A percentile compares a stretch with the other conserved stretches of the same genome.
Evolutionary conservation across 2,329 filamentous ascomycete genomes (phyloP).

Genomic region (Neonectria coccinea): DNA sequence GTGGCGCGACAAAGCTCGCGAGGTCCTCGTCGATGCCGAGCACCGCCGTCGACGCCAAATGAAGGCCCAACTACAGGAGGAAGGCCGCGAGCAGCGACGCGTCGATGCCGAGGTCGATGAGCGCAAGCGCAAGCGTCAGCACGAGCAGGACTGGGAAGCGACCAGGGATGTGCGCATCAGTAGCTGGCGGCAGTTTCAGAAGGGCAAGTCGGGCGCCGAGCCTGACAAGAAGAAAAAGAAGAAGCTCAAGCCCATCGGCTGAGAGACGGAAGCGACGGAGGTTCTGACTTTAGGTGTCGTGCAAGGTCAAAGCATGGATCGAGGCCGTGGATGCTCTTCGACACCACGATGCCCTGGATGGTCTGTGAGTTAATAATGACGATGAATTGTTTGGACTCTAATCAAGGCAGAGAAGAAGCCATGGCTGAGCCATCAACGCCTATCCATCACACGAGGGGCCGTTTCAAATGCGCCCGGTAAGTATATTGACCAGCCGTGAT

Average conservation of each 20-base stretch:
- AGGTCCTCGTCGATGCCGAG: constrained; percentile 94
- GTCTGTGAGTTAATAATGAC: constrained; percentile 50
- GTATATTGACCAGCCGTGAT: constrained; percentile 27
- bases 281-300: constrained; percentile 18
- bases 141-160: constrained; percentile 95
- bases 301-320: constrained; percentile 11
- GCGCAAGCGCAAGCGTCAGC: constrained; percentile 87
- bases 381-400: constrained; percentile 47
- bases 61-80: constrained; percentile 96
- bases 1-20: constrained; percentile 91
- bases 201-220: constrained; percentile 68
- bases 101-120: constrained; percentile 86
- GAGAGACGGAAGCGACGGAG: constrained; percentile 32
- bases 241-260: constrained; percentile 75
- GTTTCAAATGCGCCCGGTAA: constrained; percentile 32
- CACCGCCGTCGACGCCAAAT: constrained; percentile 84
- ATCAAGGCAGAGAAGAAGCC: constrained; percentile 45
- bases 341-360: constrained; percentile 33
- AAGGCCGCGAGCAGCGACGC: constrained; percentile 87
- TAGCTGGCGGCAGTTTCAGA: constrained; percentile 94
- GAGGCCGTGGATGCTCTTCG: constrained; percentile 29
- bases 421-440: constrained; percentile 23
- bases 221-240: constrained; percentile 74
- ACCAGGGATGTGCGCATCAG: constrained; percentile 91
- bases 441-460: constrained; percentile 24